Conservation (phyloP, 805 yeast species). For the Metschnikowia lachancei region DNA sequence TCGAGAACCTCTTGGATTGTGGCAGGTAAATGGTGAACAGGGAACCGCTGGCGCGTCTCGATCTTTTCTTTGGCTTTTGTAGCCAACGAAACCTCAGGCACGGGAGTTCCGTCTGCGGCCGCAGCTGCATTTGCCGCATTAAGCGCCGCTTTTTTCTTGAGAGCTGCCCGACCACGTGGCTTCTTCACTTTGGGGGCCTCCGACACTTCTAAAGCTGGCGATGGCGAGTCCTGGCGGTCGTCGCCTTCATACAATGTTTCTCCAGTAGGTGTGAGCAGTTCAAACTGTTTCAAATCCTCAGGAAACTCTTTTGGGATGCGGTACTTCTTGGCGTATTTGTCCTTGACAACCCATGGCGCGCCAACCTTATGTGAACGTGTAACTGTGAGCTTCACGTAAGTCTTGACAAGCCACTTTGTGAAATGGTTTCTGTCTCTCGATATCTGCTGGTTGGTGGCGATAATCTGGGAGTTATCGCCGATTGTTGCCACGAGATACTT, state of each 20-base stretch:
- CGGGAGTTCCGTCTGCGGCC: constrained; percentile 4
- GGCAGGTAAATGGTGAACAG: constrained; percentile 19
- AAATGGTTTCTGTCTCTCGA: constrained; percentile 81
- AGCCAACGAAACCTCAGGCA: constrained; percentile 1
- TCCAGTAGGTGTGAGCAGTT: constrained; percentile 19
- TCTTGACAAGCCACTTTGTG: constrained; percentile 85
- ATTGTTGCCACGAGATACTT: constrained; percentile 70
- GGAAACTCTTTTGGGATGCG: constrained; percentile 63
- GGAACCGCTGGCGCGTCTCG: constrained; percentile 17
- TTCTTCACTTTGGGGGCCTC: constrained; percentile 8
- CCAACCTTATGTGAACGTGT: constrained; percentile 80
- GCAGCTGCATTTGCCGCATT: constrained; percentile 10
- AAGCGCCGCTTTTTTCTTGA: constrained; percentile 16
- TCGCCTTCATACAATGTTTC: constrained; percentile 20
- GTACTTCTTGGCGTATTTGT: constrained; percentile 67
- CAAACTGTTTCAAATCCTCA: constrained; percentile 45
- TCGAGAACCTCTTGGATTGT: constrained; percentile 15
- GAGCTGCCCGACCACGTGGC: constrained; percentile 15
- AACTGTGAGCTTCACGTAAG: constrained; percentile 79
- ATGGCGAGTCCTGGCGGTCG: constrained; percentile 10
- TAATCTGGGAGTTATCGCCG: constrained; percentile 53
- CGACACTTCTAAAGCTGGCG: constrained; percentile 5
- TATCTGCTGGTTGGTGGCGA: constrained; percentile 71
- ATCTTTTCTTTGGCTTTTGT: constrained; percentile 9
- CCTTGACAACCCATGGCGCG: constrained; percentile 93